Evolutionary conservation across 2,329 filamentous ascomycete genomes (phyloP).

Genomic region (Neonectria magnoliae): DNA sequence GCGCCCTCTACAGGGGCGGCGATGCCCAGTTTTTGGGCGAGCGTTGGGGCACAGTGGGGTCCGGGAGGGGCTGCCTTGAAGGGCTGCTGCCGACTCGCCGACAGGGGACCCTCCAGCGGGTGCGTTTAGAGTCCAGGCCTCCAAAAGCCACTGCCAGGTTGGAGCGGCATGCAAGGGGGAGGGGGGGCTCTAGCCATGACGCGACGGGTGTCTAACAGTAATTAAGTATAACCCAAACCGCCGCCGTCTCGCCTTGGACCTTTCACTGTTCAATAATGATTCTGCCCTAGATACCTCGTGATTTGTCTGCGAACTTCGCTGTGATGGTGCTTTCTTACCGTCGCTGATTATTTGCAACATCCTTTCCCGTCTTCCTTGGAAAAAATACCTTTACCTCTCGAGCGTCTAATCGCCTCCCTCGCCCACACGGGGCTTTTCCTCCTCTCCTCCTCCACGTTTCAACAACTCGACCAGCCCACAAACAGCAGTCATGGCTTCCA

Average conservation of each 20-base stretch:
- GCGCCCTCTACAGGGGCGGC: conserved; percentile 20
- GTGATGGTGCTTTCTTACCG: conserved; percentile 17
- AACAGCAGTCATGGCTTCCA: conserved; percentile 20
- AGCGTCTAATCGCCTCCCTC: not conserved
- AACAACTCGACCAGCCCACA: conserved; percentile 1
- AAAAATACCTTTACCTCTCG: not conserved
- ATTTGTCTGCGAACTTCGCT: not conserved
- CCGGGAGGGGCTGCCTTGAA: conserved; percentile 2
- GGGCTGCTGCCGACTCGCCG: conserved; percentile 5
- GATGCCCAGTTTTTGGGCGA: conserved; percentile 27
- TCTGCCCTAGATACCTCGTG: conserved; percentile 1
- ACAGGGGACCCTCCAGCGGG: not conserved
- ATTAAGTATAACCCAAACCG: conserved; percentile 36
- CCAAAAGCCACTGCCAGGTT: conserved; percentile 15
- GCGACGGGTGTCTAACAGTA: conserved; percentile 29
- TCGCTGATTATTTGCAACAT: conserved; percentile 20
- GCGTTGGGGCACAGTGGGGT: conserved; percentile 6
- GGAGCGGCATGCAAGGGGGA: conserved; percentile 27
- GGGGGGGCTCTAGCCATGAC: conserved; percentile 31
- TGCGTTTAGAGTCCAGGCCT: not conserved
- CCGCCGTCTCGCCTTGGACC: conserved; percentile 12
- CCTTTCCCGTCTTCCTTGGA: conserved; percentile 6
- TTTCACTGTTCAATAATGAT: conserved; percentile 4
- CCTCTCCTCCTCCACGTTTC: not conserved
- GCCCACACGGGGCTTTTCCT: conserved; percentile 30